Conservation (phyloP, 83 land plant genomes). For the Thuja plicata region DNA sequence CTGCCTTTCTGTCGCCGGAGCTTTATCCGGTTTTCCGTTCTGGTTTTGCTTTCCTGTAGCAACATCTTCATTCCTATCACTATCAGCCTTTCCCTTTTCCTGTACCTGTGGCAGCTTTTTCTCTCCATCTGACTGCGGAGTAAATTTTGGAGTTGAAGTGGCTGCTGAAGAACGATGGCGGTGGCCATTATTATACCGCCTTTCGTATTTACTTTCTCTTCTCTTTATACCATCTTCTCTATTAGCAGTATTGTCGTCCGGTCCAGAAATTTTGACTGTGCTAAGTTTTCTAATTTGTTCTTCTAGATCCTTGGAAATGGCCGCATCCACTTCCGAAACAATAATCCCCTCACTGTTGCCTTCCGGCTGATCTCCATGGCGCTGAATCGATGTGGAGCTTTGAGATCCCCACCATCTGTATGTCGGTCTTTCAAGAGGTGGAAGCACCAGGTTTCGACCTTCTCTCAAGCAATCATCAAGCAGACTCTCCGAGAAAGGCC, state of each 20-base stretch:
- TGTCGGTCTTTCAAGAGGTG: not conserved
- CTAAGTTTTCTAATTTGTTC: not conserved
- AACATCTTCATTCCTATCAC: not conserved
- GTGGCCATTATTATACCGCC: not conserved
- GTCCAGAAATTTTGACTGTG: not conserved
- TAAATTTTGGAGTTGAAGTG: not conserved
- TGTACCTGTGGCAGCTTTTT: not conserved
- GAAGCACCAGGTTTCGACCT: not conserved
- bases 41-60: not conserved
- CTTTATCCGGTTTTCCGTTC: not conserved
- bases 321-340: not conserved
- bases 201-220: not conserved
- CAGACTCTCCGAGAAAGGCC: slow-evolving; percentile 6
- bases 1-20: not conserved
- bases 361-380: not conserved
- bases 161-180: not conserved
- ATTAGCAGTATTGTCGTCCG: not conserved
- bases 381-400: not conserved
- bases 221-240: not conserved
- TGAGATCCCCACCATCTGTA: slow-evolving; percentile 10
- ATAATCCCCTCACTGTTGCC: too few species aligned
- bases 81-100: not conserved
- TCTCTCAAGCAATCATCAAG: not conserved
- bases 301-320: not conserved
- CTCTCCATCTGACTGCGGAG: not conserved